Evolutionary conservation across 2,329 filamentous ascomycete species (phyloP), one percentile per base, ranked within the genome.

Genomic region (Arthrobotrys sinensis): DNA sequence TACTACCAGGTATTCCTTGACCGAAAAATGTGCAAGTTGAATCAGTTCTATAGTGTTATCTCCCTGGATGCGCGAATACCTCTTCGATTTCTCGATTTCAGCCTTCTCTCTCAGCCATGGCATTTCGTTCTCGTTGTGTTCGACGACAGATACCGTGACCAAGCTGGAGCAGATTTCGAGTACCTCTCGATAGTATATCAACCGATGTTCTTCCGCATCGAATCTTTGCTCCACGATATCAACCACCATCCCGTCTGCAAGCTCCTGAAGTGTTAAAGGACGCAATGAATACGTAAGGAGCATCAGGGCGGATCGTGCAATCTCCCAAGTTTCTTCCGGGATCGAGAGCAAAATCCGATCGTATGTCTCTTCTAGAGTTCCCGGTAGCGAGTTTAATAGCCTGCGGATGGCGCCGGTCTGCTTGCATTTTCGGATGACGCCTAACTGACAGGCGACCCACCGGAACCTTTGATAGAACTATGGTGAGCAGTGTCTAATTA

Each of bases 381-480:
- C 80, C 65, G 43, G 75, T 76, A 72, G 76, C 79, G 19, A 81
- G 73, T 34, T 80, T 12, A 80, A 60, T 32, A 69, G 53, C 55
- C 46, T 71, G 21, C 64, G 65, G 21, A 80, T 71, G 16, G 65
- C 72, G 19, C 73, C 64, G 12, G 53, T 63, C n/a, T 73, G 76
- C n/a, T 68, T 66, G 32, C 60, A 75, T 16, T 53, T 55, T 12
- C 46, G 55, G 24, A 79, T 50, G 38, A 40, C 76, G n/a, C 82
- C 81, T 66, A 83, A 80, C 50, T 80, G 81, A n/a, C 82, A 80
- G 34, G 81, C 81, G 24, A 81, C 82, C 82, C 80, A 83, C 6
- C 82, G 82, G 32, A 83, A 83, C 71, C 81, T 82, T 43, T 3
- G 14, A 4, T 8, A 11, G 24, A 43, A 14, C 8, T 38, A 16